These are phyloP conservation scores for Tetrapyrgos nigripes DNA, from an alignment of 1,284 basidiomycete genomes.

Conservation along the genomic window DNA sequence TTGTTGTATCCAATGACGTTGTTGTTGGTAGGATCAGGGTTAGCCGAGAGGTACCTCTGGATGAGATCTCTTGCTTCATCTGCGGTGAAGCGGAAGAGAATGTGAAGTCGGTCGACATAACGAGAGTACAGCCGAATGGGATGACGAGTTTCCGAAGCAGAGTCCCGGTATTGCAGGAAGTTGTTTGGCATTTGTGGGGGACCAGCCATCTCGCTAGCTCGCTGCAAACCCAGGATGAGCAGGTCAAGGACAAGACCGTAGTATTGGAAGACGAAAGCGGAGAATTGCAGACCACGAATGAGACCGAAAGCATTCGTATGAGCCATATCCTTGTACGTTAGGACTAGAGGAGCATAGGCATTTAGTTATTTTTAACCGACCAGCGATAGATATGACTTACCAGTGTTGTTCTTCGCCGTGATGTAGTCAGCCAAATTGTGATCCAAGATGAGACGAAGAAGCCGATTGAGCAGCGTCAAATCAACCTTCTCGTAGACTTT, in stretches of 20 bases:
- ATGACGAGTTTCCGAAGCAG: conserved; percentile 91
- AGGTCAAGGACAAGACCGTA: conserved; percentile 92
- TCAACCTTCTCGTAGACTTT: conserved; percentile 99
- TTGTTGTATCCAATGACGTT: conserved; percentile 99
- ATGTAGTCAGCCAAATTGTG: conserved; percentile 99
- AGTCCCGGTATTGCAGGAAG: conserved; percentile 95
- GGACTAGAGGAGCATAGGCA: conserved; percentile 46
- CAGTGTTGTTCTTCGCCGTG: conserved; percentile 96
- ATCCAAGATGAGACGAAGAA: conserved; percentile 93
- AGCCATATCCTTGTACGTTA: conserved; percentile 96
- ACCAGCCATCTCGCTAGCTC: conserved; percentile 96
- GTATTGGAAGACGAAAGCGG: conserved; percentile 97
- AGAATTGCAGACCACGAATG: conserved; percentile 95
- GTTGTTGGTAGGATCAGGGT: conserved; percentile 98
- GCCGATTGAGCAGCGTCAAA: conserved; percentile 90
- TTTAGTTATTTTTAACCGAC: neutral
- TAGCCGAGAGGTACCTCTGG: conserved; percentile 95
- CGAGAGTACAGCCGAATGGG: conserved; percentile 96
- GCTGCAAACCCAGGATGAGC: conserved; percentile 91
- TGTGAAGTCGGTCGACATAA: conserved; percentile 92
- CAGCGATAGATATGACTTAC: conserved; percentile 34
- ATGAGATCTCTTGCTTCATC: conserved; percentile 98
- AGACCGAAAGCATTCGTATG: conserved; percentile 93
- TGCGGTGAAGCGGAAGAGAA: conserved; percentile 98
- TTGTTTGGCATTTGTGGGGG: conserved; percentile 96